Evolutionary conservation across 2,329 filamentous ascomycete species (phyloP), one percentile per base, ranked within the genome.

Genomic region (Berkeleyomyces rouxiae): DNA sequence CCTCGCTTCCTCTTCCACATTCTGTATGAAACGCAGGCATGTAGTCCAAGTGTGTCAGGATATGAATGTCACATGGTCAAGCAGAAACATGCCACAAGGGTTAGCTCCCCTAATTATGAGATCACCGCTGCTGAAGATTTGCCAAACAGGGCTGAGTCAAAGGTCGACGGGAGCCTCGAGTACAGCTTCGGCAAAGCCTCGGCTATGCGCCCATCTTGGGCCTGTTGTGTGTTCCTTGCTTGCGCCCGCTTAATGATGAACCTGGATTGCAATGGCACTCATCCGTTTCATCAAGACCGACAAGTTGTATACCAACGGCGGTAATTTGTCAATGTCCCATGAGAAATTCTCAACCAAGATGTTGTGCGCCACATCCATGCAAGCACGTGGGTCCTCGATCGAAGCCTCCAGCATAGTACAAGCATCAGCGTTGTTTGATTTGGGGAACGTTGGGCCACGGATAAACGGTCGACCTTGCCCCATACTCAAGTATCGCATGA

Each of bases 221-320:
- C 3, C 49, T 7, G 31, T 33, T 43, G 10, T 36, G 10, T 33
- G 16, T 55, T 37, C 36, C 46, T 58, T 40, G 23, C 40, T 11
- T 40, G 16, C 10, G 2, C 23, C 16, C 7, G 9, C 7, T 37
- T 39, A 46, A 46, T 31, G 31, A 46, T 65, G 58, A n/a, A 65
- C 61, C 39, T 61, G 61, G 7, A 79, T 77, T 3, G 79, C 79
- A 67, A 76, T 75, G 3, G 46, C 43, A 9, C 79, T 79, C 61
- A 87, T 70, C 66, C 84, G 82, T 66, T 78, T 78, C 67, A 88
- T 79, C 67, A 88, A 71, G 55, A 82, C 77, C 55, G 83, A 79
- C 58, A 88, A 70, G 65, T 87, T 88, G 67, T 86, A 84, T 1
- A 87, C 83, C 53, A 89, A 76, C 0, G 84, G 79, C 10, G 85